Percentiles rank a stretch among this genome's conserved stretches.
These are phyloP conservation scores for Phialophora chinensis DNA, from an alignment of 2,329 filamentous ascomycete species.

Conservation along the genomic window DNA sequence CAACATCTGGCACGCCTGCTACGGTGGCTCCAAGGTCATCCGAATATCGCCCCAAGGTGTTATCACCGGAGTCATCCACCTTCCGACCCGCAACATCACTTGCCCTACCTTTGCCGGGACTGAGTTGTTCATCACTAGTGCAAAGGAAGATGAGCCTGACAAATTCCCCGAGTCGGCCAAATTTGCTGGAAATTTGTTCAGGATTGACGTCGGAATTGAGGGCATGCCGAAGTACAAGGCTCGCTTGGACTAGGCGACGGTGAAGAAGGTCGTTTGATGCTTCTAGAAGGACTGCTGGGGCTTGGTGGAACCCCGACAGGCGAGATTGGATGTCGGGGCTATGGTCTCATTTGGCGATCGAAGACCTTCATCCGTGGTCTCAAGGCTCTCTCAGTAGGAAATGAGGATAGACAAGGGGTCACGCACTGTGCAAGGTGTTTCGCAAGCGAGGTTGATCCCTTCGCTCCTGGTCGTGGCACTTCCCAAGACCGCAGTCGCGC, in stretches of 20 bases:
- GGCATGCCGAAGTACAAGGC: conserved; percentile 69
- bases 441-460: neutral
- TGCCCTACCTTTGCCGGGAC: conserved; percentile 80
- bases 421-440: neutral
- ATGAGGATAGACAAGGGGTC: neutral
- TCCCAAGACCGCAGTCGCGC: neutral
- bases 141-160: conserved; percentile 70
- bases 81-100: conserved; percentile 80
- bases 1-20: conserved; percentile 88
- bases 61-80: conserved; percentile 73
- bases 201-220: conserved; percentile 54
- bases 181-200: conserved; percentile 67
- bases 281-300: conserved; percentile 25
- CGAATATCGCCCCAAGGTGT: conserved; percentile 73
- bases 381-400: neutral
- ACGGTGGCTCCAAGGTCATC: conserved; percentile 76
- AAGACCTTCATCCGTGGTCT: neutral
- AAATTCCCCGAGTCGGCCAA: conserved; percentile 66
- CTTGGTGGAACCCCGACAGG: neutral
- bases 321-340: conserved; percentile 21
- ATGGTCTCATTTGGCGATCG: neutral
- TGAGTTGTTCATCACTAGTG: conserved; percentile 79
- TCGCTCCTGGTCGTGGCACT: neutral
- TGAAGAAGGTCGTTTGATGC: conserved; percentile 1
- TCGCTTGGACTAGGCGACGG: conserved; percentile 51